Conservation (phyloP, 768 basidiomycete species). For the Mycena chlorophos region DNA sequence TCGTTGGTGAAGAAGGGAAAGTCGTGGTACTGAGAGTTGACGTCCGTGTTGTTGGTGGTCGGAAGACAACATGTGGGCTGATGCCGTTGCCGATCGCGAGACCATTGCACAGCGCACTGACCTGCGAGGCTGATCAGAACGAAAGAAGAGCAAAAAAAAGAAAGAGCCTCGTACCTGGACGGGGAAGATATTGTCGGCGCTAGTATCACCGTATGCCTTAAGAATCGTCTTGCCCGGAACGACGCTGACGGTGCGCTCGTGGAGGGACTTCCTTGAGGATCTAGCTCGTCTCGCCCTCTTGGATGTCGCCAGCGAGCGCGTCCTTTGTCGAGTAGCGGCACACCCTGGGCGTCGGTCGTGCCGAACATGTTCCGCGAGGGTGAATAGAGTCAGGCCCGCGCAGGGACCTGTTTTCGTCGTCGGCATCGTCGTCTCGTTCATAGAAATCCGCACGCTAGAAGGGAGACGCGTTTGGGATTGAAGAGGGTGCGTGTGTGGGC, state of each 20-base stretch:
- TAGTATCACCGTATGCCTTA: slow-evolving; percentile 73
- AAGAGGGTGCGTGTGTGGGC: slow-evolving; percentile 89
- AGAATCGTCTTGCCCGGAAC: slow-evolving; percentile 74
- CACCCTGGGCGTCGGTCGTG: slow-evolving; percentile 68
- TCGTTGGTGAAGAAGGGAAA: slow-evolving; percentile 90
- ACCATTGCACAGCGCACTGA: slow-evolving; percentile 93
- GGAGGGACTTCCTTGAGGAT: slow-evolving; percentile 78
- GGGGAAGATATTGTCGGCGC: slow-evolving; percentile 82
- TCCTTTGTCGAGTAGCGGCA: slow-evolving; percentile 70
- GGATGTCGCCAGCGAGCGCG: slow-evolving; percentile 77
- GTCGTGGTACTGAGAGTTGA: slow-evolving; percentile 87
- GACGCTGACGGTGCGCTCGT: slow-evolving; percentile 68
- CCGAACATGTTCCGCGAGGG: slow-evolving; percentile 97
- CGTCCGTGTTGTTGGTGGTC: slow-evolving; percentile 73
- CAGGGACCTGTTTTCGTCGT: slow-evolving; percentile 72
- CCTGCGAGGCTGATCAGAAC: slow-evolving; percentile 42
- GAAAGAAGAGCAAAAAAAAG: not conserved
- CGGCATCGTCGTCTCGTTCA: slow-evolving; percentile 75
- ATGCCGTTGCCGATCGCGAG: slow-evolving; percentile 71
- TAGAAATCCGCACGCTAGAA: slow-evolving; percentile 77
- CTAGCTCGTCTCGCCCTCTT: slow-evolving; percentile 87
- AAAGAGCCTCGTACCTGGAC: slow-evolving; percentile 66
- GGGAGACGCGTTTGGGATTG: slow-evolving; percentile 85
- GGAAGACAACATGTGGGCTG: slow-evolving; percentile 80
- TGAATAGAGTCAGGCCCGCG: slow-evolving; percentile 66